These are phyloP conservation scores for Micractinium sp. DNA, from an alignment of 139 green algal species.

Conservation along the genomic window DNA sequence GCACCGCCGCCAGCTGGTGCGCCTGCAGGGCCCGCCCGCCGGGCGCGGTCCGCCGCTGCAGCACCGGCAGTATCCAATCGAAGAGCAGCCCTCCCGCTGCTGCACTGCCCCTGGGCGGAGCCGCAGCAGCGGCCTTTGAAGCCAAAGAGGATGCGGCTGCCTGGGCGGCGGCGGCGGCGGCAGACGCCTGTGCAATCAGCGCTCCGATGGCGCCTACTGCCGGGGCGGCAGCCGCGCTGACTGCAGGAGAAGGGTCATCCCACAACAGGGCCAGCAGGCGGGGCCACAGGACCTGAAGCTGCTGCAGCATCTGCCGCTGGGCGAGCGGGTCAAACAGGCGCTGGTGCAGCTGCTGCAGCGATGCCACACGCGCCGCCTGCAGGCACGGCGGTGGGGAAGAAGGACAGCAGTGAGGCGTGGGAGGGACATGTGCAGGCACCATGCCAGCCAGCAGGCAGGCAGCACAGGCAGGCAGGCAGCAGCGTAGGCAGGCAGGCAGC, in stretches of 20 bases:
- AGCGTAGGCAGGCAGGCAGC: too few relatives aligned
- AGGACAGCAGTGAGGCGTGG: neutral
- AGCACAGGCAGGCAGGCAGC: too few relatives aligned
- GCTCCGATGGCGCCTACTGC: slow-evolving; percentile 51
- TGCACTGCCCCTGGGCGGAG: neutral
- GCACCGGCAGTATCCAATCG: slow-evolving; percentile 52
- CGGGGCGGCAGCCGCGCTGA: slow-evolving; percentile 34
- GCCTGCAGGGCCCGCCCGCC: neutral
- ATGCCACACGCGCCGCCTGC: slow-evolving; percentile 6
- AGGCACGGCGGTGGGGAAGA: neutral
- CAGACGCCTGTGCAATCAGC: slow-evolving; percentile 32
- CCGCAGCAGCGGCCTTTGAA: neutral
- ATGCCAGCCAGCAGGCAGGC: too few relatives aligned
- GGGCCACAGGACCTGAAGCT: slow-evolving; percentile 43
- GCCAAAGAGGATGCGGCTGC: neutral
- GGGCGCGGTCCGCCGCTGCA: slow-evolving; percentile 21
- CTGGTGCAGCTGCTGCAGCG: slow-evolving; percentile 39
- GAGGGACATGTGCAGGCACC: too few relatives aligned
- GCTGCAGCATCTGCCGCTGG: slow-evolving; percentile 22
- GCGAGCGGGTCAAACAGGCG: slow-evolving; percentile 7
- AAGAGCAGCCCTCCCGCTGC: slow-evolving; percentile 44
- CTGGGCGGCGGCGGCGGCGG: neutral
- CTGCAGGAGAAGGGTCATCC: slow-evolving; percentile 23
- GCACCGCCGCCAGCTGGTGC: neutral
- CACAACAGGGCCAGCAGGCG: slow-evolving; percentile 40